Conservation (phyloP, 345 rosid genomes). For the Syzygium oleosum region DNA sequence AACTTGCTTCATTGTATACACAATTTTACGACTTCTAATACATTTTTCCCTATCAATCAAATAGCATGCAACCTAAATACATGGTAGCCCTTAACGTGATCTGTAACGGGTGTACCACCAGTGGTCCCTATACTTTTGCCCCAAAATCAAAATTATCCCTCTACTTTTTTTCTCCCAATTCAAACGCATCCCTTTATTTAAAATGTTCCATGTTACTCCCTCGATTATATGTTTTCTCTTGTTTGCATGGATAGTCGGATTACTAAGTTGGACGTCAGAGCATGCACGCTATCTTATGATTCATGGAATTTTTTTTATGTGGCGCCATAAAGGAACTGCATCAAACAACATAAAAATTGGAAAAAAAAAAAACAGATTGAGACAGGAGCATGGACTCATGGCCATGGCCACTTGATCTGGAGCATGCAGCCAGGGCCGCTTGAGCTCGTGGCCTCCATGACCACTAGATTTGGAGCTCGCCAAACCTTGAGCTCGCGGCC, state of each 20-base stretch:
- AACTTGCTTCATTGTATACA: background rate
- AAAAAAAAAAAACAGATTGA: background rate
- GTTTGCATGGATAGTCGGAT: background rate
- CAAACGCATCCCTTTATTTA: background rate
- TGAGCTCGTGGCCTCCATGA: background rate
- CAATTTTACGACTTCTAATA: background rate
- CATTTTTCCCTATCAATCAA: background rate
- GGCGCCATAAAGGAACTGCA: background rate
- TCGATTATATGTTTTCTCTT: background rate
- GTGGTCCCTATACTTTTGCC: background rate
- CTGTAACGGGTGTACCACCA: background rate
- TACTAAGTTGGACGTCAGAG: background rate
- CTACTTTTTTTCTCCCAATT: background rate
- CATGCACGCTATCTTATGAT: background rate
- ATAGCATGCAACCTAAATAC: background rate
- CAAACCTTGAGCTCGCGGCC: background rate
- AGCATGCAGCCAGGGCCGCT: background rate
- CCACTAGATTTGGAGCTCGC: background rate
- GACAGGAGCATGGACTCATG: accelerated
- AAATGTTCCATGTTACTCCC: background rate
- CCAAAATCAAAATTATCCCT: background rate
- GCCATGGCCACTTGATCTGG: background rate
- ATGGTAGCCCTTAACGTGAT: background rate
- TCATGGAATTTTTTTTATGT: background rate
- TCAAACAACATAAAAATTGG: background rate